Conservation (phyloP, 495 filamentous ascomycete genomes). For the Friedmanniomyces simplex region DNA sequence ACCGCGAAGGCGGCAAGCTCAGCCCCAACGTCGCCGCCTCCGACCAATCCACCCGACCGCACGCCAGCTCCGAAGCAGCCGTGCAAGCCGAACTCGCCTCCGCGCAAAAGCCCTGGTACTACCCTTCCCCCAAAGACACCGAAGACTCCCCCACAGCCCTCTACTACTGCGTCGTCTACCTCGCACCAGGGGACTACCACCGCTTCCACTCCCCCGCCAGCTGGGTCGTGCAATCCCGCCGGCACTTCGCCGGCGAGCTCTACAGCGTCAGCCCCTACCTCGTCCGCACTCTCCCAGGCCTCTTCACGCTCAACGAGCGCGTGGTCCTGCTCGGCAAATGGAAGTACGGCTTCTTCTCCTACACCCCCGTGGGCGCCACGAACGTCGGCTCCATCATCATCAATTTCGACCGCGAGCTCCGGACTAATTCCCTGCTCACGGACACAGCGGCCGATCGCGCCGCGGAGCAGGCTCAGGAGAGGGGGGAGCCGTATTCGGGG, state of each 20-base stretch:
- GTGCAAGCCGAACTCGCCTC: slow-evolving; percentile 76
- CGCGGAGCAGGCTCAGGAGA: slow-evolving; percentile 61
- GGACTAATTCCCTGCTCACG: slow-evolving; percentile 82
- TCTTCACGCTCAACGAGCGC: slow-evolving; percentile 94
- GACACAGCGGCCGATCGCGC: slow-evolving; percentile 80
- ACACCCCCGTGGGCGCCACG: slow-evolving; percentile 92
- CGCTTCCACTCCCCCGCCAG: slow-evolving; percentile 89
- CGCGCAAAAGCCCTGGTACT: slow-evolving; percentile 57
- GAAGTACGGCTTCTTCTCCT: slow-evolving; percentile 96
- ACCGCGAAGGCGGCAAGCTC: slow-evolving; percentile 14
- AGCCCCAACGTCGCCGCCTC: slow-evolving; percentile 30
- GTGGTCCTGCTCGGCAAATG: slow-evolving; percentile 89
- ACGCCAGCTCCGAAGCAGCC: slow-evolving; percentile 58
- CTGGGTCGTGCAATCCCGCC: slow-evolving; percentile 85
- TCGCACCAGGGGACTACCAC: slow-evolving; percentile 98
- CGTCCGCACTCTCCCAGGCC: slow-evolving; percentile 76
- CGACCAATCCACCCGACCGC: slow-evolving; percentile 58
- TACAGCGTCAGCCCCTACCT: slow-evolving; percentile 93
- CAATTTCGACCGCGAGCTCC: slow-evolving; percentile 91
- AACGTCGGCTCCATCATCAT: slow-evolving; percentile 96
- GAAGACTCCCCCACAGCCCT: slow-evolving; percentile 47
- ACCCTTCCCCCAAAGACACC: slow-evolving; percentile 42
- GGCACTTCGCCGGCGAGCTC: slow-evolving; percentile 94
- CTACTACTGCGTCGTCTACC: slow-evolving; percentile 91
- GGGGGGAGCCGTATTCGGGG: slow-evolving; percentile 71